Conservation (phyloP, 257 asterid genomes). For the Paulownia fortunei region DNA sequence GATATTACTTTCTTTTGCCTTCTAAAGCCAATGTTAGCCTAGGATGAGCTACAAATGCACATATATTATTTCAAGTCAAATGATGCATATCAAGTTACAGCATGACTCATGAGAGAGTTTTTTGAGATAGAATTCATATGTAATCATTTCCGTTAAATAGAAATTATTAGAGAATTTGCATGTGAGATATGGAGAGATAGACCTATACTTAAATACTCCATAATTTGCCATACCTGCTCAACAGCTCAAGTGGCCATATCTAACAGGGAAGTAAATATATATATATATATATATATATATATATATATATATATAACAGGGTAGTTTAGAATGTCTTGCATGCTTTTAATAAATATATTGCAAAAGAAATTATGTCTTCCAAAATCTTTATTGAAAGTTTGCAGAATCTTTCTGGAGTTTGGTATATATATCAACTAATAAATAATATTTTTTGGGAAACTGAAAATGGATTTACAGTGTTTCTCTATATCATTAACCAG, state of each 20-base stretch:
- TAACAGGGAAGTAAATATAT: neutral
- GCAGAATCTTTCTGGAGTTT: neutral
- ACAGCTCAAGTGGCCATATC: neutral
- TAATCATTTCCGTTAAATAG: too few relatives aligned
- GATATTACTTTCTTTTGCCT: neutral
- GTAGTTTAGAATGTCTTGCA: too few relatives aligned
- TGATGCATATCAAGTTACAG: neutral
- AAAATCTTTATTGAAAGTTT: neutral
- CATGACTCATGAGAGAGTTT: neutral
- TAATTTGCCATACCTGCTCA: neutral
- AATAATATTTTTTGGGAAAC: neutral
- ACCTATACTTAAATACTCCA: neutral
- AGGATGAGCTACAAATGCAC: neutral
- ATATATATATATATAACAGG: too few relatives aligned
- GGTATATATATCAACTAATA: neutral
- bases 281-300: too few relatives aligned
- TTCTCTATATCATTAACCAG: neutral
- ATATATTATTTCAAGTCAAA: constrained; percentile 5
- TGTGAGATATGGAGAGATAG: neutral
- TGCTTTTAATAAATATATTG: neutral
- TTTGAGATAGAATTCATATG: neutral
- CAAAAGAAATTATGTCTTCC: neutral
- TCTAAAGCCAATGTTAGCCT: neutral
- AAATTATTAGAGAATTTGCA: neutral
- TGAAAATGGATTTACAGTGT: neutral